Evolutionary conservation across 2,329 filamentous ascomycete species (phyloP).

Genomic region (Sporothrix variecibatus): DNA sequence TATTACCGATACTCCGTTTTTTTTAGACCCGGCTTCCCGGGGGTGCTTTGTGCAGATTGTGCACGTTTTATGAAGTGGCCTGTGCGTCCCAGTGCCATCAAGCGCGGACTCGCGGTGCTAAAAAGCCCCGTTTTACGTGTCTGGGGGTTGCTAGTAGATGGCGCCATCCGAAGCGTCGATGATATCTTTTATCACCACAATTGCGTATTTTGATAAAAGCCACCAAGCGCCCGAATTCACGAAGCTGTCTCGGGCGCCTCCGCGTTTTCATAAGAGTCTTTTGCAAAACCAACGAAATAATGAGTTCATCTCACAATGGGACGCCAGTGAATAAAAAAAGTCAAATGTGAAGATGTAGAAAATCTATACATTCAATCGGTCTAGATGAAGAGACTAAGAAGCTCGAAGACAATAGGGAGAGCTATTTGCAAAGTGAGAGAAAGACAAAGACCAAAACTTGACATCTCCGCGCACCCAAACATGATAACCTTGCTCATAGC

Average conservation of each 20-base stretch:
- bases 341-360: not conserved
- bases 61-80: not conserved
- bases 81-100: not conserved
- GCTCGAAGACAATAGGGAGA: not conserved
- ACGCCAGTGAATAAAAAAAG: not conserved
- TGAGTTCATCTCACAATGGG: not conserved
- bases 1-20: not conserved
- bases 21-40: not conserved
- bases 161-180: not conserved
- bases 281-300: not conserved
- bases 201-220: not conserved
- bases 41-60: not conserved
- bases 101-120: not conserved
- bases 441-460: not conserved
- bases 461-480: not conserved
- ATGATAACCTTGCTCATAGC: not conserved
- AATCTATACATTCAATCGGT: not conserved
- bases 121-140: not conserved
- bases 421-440: not conserved
- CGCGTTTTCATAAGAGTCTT: not conserved
- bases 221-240: not conserved
- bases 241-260: not conserved
- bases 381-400: not conserved
- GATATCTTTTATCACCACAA: constrained; percentile 10
- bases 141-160: not conserved